Conservation (phyloP, 2,329 filamentous ascomycete genomes). For the Gaeumannomyces tritici region DNA sequence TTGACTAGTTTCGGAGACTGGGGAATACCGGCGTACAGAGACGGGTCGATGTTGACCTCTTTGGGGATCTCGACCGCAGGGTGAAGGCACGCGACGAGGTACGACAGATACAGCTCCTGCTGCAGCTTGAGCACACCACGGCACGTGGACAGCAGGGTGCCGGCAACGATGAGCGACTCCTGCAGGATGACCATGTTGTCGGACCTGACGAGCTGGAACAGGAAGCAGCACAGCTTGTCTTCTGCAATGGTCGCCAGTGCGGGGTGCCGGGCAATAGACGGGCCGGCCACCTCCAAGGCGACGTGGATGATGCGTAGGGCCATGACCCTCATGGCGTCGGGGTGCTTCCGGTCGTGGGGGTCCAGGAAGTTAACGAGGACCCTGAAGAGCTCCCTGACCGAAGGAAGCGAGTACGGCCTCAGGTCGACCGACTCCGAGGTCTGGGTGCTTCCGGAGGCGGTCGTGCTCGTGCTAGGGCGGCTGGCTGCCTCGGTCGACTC, state of each 20-base stretch:
- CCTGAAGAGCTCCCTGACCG: constrained; percentile 87
- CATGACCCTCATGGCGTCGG: constrained; percentile 95
- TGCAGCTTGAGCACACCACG: constrained; percentile 86
- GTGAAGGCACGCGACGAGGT: constrained; percentile 87
- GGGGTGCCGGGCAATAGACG: constrained; percentile 88
- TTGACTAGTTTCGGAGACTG: constrained; percentile 84
- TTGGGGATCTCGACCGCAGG: constrained; percentile 89
- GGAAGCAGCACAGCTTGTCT: constrained; percentile 83
- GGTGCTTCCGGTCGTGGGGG: constrained; percentile 85
- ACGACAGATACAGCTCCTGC: constrained; percentile 91
- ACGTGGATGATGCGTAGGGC: constrained; percentile 95
- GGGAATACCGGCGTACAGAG: constrained; percentile 85
- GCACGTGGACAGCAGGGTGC: constrained; percentile 84
- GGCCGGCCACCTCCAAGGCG: constrained; percentile 88
- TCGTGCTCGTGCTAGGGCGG: constrained; percentile 8
- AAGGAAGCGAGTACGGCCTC: constrained; percentile 86
- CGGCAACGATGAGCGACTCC: constrained; percentile 84
- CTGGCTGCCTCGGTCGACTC: constrained; percentile 7
- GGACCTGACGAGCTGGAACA: constrained; percentile 92
- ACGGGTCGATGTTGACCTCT: constrained; percentile 82
- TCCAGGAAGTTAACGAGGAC: constrained; percentile 91
- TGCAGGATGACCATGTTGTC: constrained; percentile 94
- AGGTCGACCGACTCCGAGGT: constrained; percentile 45
- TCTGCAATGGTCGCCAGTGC: constrained; percentile 80
- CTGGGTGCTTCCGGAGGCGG: constrained; percentile 13